Evolutionary conservation across 2,329 filamentous ascomycete species (phyloP), one percentile per base, ranked within the genome.

Genomic region (Periglandula ipomoeae): DNA sequence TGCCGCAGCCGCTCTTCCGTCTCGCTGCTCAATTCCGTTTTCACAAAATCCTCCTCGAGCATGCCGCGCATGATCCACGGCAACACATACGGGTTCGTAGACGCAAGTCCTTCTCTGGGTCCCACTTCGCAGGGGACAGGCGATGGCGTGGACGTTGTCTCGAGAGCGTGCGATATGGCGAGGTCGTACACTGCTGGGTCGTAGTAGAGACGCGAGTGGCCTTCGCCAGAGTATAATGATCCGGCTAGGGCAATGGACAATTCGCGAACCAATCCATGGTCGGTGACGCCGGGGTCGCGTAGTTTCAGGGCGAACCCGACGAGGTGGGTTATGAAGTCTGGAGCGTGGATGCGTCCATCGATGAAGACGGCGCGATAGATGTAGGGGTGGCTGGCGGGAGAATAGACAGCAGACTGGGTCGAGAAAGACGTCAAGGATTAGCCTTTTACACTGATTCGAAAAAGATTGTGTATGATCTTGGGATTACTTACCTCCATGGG

Each of bases 301-400:
- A 98, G 76, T 61, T 96, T 97, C 55, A 97, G 79, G 0, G 87
- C 85, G 63, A 98, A 96, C 42, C 89, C 90, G 40, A 98, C 85
- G 2, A 98, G 79, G 60, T 95, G 88, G 2, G 89, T 88, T 45
- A 98, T 84, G 61, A 98, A 98, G 64, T 95, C 90, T 2, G 90
- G 89, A 0, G 90, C 86, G 63, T 97, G 91, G 30, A 96, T 78
- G 51, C 90, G 83, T 23, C 90, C 88, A 65, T 98, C 91, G 47
- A 98, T 87, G 62, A 97, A 97, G 15, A 95, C 89, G n/a, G 90
- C 88, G 24, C 93, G 84, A 64, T 89, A 95, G 50, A 97, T 91
- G 64, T 96, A 90, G 0, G 93, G 93, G 60, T 98, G 93, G 19
- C 81, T 82, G 4, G 89, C 82, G 0, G 86, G 86, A 0, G 88